Base-by-base conservation (phyloP, 352 stramenopile genomes). In the Chrysophaeum taylorii region DNA sequence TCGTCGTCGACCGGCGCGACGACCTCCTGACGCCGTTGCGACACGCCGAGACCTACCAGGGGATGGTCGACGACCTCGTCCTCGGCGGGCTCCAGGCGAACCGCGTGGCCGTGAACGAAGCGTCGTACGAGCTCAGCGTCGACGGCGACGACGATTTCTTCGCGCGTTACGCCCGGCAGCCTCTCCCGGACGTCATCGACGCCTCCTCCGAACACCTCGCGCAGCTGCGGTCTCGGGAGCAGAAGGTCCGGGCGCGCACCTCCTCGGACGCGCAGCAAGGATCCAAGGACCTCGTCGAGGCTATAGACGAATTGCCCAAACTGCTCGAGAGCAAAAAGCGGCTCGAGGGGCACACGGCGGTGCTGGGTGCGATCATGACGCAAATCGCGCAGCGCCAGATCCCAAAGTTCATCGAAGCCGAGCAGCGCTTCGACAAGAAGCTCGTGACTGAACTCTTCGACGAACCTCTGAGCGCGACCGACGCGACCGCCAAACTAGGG, bases 1-100 rank as follows among this genome's bases (percentile, higher is more conserved):
- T 98, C 42, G 92, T 99, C 68, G 86, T 98, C 80, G 92, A 99
- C 78, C 92, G 94, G 18, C 97, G 95, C 75, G 88, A 94, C 78
- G 93, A 99, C 78, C 81, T 98, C 29, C 86, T 94, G 25, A 94
- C 92, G 45, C 90, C 89, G 61, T 81, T 98, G 53, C 87, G 97
- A 76, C 94, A 98, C 75, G 92, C 89, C 5, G 96, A 89, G 29
- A 90, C 83, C 0, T 92, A 92, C 72, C 81, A 92, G 77, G 92
- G 92, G 31, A 81, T 98, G 18, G 89, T 98, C 29, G 91, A 98
- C 76, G 94, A 98, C 76, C n/a, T n/a, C n/a, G 84, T 98, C 60
- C 80, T 98, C 53, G 88, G 87, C 54, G 94, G 97, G 76, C n/a
- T n/a, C n/a, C 85, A 90, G 37, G 87, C 96, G 68, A 98, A 98